Base-by-base conservation (phyloP, 2,329 filamentous ascomycete species). In the Colletotrichum falcatum region DNA sequence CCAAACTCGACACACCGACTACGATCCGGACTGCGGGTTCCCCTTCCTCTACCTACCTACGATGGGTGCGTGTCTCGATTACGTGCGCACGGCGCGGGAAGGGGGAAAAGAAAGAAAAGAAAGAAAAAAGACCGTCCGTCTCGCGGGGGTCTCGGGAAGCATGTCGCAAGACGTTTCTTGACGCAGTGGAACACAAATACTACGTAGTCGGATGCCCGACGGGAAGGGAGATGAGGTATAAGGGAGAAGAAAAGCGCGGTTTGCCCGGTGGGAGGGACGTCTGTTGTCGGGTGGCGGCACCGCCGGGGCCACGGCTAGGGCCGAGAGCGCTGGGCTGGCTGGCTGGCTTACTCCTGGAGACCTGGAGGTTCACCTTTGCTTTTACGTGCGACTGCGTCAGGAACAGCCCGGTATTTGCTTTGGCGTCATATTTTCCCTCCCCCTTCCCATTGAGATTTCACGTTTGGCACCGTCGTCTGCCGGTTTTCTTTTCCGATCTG, bases 271-370 rank as follows among this genome's bases (percentile, higher is more conserved):
- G n/a, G n/a, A n/a, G 51, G 61, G 51, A 28, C 35, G 18, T 46
- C 51, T 26, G 9, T 11, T 64, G 51, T 64, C 51, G 51, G 51
- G 51, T 64, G 51, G 51, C 28, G 61, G 39, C 61, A 20, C 18
- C 61, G 49, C 42, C 9, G 42, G 42, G 51, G 28, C 35, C 54
- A 39, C 35, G n/a, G 35, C 35, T n/a, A 20, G 54, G 33, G 53
- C n/a, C 53, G 14, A 9, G n/a, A 26, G 48, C 26, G 53, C 48
- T 51, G 26, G 48, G 14, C 48, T 42, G 16, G 39, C 39, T 7
- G 5, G 6, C 12, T 39, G 14, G 37, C 14, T 12, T 39, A 37
- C 33, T 55, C 28, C 26, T n/a, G 8, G 14, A 23, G n/a, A 30
- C 23, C 23, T 39, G 33, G 30, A 26, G 33, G 33, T 54, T 33